Evolutionary conservation across 1,139 yeast species (phyloP).

Genomic region (Taphrina communis): DNA sequence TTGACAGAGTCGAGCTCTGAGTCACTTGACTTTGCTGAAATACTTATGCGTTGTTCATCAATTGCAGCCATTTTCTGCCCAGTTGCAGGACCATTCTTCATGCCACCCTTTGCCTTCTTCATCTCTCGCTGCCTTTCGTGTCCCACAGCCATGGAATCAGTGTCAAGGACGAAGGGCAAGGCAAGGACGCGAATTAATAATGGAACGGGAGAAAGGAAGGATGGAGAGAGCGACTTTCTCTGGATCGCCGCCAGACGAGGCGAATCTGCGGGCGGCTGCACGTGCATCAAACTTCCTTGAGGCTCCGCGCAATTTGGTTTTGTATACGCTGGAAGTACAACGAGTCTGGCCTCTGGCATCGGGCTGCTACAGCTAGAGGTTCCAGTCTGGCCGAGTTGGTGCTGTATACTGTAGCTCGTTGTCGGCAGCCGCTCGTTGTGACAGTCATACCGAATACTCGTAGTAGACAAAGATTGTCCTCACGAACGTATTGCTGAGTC

Average conservation of each 20-base stretch:
- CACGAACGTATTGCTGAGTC: too few relatives aligned
- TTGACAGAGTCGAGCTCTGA: constrained; percentile 6
- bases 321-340: neutral
- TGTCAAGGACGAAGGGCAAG: neutral
- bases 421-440: too few relatives aligned
- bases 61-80: neutral
- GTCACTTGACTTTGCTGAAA: constrained; percentile 19
- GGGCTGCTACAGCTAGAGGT: neutral
- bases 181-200: constrained; percentile 12
- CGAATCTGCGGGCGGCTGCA: constrained; percentile 10
- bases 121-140: constrained; percentile 9
- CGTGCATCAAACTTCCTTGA: neutral
- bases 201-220: neutral
- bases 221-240: neutral
- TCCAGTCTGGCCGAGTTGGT: too few relatives aligned
- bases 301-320: neutral
- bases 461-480: too few relatives aligned
- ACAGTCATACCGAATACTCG: too few relatives aligned
- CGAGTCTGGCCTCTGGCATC: neutral
- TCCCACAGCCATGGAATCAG: constrained; percentile 5
- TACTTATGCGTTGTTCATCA: neutral
- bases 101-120: constrained; percentile 12
- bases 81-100: neutral
- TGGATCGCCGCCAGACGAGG: neutral
- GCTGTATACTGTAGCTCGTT: too few relatives aligned